phyloP scores from a whole-genome alignment of 140 eudicot genomes.

The Bidens hawaiensis region DNA sequence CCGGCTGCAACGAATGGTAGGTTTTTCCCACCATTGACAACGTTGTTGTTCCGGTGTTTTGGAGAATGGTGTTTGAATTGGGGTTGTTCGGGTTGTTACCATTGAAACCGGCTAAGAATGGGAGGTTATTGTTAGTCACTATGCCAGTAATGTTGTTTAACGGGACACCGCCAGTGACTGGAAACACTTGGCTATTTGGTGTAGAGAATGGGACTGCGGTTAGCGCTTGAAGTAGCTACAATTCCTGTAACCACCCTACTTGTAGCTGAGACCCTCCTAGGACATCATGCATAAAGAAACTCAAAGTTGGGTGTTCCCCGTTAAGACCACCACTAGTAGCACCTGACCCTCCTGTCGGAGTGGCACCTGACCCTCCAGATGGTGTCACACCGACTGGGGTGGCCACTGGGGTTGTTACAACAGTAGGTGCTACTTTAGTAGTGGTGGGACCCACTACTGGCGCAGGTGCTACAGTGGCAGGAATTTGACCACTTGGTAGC shows the following conservation, averaged over 20 bases:
- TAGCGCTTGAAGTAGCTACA: slow-evolving; percentile 60
- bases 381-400: background rate
- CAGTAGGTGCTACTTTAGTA: slow-evolving; percentile 17
- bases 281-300: slow-evolving; percentile 88
- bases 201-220: slow-evolving; percentile 72
- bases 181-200: slow-evolving; percentile 71
- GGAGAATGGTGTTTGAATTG: slow-evolving; percentile 15
- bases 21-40: slow-evolving; percentile 19
- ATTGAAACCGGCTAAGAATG: slow-evolving; percentile 72
- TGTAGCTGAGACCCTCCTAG: slow-evolving; percentile 86
- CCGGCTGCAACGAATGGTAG: slow-evolving; percentile 20
- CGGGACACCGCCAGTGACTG: slow-evolving; percentile 78
- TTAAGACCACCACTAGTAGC: slow-evolving; percentile 17
- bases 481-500: slow-evolving; percentile 39
- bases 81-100: slow-evolving; percentile 34
- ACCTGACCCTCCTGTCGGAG: background rate
- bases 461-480: background rate
- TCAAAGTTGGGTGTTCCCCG: slow-evolving; percentile 40
- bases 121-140: slow-evolving; percentile 72
- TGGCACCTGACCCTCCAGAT: too few relatives aligned
- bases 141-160: slow-evolving; percentile 54
- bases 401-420: slow-evolving; percentile 22
- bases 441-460: slow-evolving; percentile 30
- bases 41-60: slow-evolving; percentile 24
- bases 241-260: slow-evolving; percentile 86